Percentiles rank a stretch among this genome's conserved stretches.
Evolutionary conservation across 2,329 filamentous ascomycete genomes (phyloP).

Genomic region (Talaromyces sp.): DNA sequence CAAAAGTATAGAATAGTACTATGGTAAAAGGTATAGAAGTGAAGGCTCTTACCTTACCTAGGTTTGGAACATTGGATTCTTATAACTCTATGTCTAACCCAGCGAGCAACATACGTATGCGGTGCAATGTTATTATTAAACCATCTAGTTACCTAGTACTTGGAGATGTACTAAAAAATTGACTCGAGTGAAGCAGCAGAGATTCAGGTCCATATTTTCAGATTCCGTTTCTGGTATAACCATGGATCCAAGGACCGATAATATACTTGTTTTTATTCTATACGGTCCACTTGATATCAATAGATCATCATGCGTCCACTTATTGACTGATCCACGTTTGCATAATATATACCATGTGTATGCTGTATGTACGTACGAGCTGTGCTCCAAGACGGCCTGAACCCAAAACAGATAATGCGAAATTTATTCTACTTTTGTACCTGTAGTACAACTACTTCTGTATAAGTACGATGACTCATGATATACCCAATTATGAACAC

Average conservation of each 20-base stretch:
- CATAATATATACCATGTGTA: neutral
- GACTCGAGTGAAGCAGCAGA: too few species aligned
- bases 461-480: neutral
- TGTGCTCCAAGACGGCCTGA: neutral
- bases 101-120: too few species aligned
- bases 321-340: neutral
- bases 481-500: neutral
- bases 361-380: neutral
- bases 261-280: neutral
- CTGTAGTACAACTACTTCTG: neutral
- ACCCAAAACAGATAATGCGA: neutral
- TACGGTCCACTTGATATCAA: neutral
- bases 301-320: neutral
- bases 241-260: neutral
- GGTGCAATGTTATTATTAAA: too few species aligned
- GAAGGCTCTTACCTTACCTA: too few species aligned
- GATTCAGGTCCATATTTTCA: neutral
- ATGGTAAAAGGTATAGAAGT: too few species aligned
- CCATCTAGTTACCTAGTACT: too few species aligned
- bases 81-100: too few species aligned
- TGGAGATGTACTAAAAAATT: too few species aligned
- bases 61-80: too few species aligned
- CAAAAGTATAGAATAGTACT: too few species aligned
- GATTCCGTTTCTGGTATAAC: neutral
- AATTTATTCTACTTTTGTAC: neutral